Evolutionary conservation across 768 basidiomycete genomes (phyloP).

Genomic region (Guyanaporus albipodus): DNA sequence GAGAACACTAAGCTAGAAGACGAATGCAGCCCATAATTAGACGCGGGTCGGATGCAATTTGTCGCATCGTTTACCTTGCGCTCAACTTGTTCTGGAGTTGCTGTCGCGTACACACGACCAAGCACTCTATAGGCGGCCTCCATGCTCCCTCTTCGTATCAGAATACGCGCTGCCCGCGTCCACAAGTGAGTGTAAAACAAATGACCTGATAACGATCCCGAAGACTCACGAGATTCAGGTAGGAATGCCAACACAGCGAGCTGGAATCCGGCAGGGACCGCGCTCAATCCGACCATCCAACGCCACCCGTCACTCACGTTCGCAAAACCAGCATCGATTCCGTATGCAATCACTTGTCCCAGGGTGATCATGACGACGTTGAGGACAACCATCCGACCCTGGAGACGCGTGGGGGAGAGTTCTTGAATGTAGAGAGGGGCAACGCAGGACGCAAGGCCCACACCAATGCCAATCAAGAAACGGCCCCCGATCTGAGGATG

Average conservation of each 20-base stretch:
- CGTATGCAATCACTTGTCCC: conserved; percentile 78
- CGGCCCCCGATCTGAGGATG: conserved; percentile 57
- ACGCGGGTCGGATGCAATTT: background rate
- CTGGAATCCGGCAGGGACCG: conserved; percentile 64
- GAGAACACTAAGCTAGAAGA: conserved; percentile 50
- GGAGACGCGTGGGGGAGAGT: conserved; percentile 66
- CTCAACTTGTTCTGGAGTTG: conserved; percentile 60
- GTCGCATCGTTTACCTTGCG: conserved; percentile 44
- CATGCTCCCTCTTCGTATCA: conserved; percentile 53
- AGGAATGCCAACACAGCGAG: conserved; percentile 56
- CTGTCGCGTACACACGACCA: conserved; percentile 63
- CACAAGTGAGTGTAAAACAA: background rate
- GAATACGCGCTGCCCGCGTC: conserved; percentile 48
- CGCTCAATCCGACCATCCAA: conserved; percentile 80
- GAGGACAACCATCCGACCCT: conserved; percentile 75
- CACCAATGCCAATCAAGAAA: conserved; percentile 71
- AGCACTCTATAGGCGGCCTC: conserved; percentile 52
- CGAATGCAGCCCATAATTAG: background rate
- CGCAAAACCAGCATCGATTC: conserved; percentile 64
- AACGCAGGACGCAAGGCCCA: conserved; percentile 72
- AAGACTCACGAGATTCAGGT: conserved; percentile 70
- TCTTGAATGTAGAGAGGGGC: conserved; percentile 85
- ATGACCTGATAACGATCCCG: background rate
- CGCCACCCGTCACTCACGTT: conserved; percentile 65
- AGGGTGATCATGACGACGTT: conserved; percentile 82